Percentiles rank a stretch among this genome's conserved stretches.
These are phyloP conservation scores for Metahyphopichia silvanorum DNA, from an alignment of 805 yeast genomes.

Conservation along the genomic window DNA sequence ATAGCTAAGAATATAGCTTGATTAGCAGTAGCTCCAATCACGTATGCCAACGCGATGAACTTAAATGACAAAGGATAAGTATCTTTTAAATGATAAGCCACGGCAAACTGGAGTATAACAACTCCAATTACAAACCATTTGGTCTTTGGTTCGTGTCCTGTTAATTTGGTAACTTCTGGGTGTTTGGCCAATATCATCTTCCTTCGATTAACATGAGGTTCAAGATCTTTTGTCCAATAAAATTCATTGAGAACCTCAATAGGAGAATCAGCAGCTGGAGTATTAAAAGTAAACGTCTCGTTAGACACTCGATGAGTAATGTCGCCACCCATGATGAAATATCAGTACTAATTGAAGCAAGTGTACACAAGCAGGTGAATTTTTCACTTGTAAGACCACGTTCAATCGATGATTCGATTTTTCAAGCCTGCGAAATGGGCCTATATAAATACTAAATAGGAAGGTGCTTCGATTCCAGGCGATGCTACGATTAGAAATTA, in stretches of 20 bases:
- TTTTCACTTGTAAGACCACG: no score
- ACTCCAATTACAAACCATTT: conserved; percentile 70
- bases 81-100: conserved; percentile 61
- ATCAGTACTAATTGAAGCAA: no score
- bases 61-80: conserved; percentile 49
- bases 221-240: conserved; percentile 79
- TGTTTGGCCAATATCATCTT: conserved; percentile 68
- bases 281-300: conserved; percentile 26
- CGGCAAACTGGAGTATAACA: conserved; percentile 60
- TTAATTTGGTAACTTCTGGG: conserved; percentile 75
- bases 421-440: no score
- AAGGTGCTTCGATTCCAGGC: no score
- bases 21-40: conserved; percentile 81
- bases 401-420: no score
- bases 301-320: conserved; percentile 24
- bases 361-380: no score
- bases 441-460: no score
- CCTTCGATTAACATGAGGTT: conserved; percentile 77
- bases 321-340: conserved; percentile 11
- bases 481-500: no score
- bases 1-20: conserved; percentile 85
- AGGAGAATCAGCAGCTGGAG: conserved; percentile 41
- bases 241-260: conserved; percentile 55
- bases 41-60: conserved; percentile 64
- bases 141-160: conserved; percentile 84